phyloP scores from a whole-genome alignment of 306 rosid genomes.

The Vachellia collinsii region DNA sequence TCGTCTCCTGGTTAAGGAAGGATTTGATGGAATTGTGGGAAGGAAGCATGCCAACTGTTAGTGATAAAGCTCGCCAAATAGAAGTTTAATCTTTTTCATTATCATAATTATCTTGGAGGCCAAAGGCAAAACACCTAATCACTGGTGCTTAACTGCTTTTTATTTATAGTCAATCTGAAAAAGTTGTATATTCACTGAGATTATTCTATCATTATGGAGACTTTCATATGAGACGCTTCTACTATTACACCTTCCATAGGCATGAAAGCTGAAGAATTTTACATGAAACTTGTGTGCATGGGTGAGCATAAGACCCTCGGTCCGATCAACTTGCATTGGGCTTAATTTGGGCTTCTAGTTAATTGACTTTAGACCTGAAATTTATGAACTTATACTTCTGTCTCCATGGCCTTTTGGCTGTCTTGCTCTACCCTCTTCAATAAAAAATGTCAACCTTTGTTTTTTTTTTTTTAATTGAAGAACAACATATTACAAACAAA shows the following conservation, averaged over 20 bases:
- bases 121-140: slow-evolving; percentile 5
- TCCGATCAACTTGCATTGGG: neutral
- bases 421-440: no score
- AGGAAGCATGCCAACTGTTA: slow-evolving; percentile 59
- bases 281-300: neutral
- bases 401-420: neutral
- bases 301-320: neutral
- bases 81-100: slow-evolving; percentile 56
- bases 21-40: slow-evolving; percentile 92
- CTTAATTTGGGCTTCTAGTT: neutral
- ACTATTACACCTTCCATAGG: slow-evolving; percentile 15
- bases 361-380: neutral
- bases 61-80: slow-evolving; percentile 69
- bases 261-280: slow-evolving; percentile 15
- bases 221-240: slow-evolving; percentile 22
- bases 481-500: no score
- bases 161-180: slow-evolving; percentile 33
- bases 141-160: slow-evolving; percentile 15
- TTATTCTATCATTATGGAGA: slow-evolving; percentile 38
- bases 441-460: no score
- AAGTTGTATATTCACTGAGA: slow-evolving; percentile 69
- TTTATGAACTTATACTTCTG: neutral
- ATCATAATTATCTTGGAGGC: slow-evolving; percentile 6
- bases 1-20: slow-evolving; percentile 76
- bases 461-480: no score